Evolutionary conservation across 441 rosid species (phyloP), one percentile per base, ranked within the genome.

Genomic region (Pelargonium myrrhifolium): DNA sequence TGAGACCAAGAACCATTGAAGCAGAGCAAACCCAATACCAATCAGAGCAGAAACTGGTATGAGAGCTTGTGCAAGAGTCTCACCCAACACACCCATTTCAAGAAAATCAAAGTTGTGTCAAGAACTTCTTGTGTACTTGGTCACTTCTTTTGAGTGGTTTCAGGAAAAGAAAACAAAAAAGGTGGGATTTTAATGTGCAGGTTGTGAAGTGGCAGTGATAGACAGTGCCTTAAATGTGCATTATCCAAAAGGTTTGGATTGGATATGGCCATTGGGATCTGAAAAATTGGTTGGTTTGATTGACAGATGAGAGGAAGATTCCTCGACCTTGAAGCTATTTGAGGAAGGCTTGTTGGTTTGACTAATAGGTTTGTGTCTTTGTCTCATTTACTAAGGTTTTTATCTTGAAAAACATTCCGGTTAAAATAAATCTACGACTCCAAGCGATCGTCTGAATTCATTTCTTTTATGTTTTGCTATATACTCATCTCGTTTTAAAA

Each of bases 1-100:
- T 18, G 84, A 80, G 65, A 83, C 86, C 69, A 83, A 55, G 69
- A 72, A 69, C 86, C 86, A 83, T 63, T 76, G 86, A 62, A 80
- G 67, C 76, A 83, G 75, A 47, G 86, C 81, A 69, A 83, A 83
- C 28, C 60, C 78, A 69, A 83, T 78, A 21, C 84, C 86, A 42
- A 80, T 40, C 47, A 83, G 14, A 37, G 84, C 76, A 63, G 66
- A 71, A 15, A 43, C 71, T 11, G 84, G 86, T 15, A 80, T 78
- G 77, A 80, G 56, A 71, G 77, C 45, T 70, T 75, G 84, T 15
- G 82, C 75, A 21, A 70, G 72, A n/a, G 65, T 70, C 47, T 80
- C 86, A 62, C 79, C 71, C 73, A 63, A 5, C 60, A 66, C 35
- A 71, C 64, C 70, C 84, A 76, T 80, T 51, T 72, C 71, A 58